Conservation (phyloP, 2,329 filamentous ascomycete species). For the Fusarium duplospermum region DNA sequence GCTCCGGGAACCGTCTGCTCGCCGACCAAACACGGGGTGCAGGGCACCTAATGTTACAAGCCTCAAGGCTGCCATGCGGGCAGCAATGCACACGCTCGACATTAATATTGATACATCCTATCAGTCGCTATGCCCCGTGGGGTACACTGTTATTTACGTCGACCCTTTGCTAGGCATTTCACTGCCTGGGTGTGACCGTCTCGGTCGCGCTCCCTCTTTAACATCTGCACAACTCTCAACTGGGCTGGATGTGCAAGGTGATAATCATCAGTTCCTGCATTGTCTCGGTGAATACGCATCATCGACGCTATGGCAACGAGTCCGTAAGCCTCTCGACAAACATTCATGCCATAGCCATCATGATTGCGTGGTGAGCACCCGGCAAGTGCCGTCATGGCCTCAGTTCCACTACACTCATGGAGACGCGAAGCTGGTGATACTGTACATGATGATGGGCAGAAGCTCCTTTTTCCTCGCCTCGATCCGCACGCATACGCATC, state of each 20-base stretch:
- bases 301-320: background rate
- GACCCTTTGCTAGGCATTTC: background rate
- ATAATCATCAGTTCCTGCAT: conserved; percentile 4
- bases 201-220: background rate
- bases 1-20: background rate
- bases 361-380: background rate
- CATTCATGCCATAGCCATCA: conserved; percentile 9
- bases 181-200: background rate
- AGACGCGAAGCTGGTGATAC: conserved; percentile 2
- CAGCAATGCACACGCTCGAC: background rate
- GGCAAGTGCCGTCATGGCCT: conserved; percentile 21
- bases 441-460: conserved; percentile 7
- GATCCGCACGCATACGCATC: background rate
- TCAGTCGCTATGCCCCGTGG: background rate
- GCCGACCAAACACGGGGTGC: background rate
- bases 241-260: background rate
- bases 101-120: background rate
- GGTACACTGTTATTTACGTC: background rate
- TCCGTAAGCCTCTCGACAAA: background rate
- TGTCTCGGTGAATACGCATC: background rate
- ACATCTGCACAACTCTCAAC: background rate
- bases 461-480: background rate
- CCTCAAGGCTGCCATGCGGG: conserved; percentile 11
- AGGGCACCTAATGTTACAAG: conserved; percentile 1
- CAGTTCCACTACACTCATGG: conserved; percentile 21